These are phyloP conservation scores for Penicillium egyptiacum DNA, from an alignment of 495 filamentous ascomycete species.

Conservation along the genomic window DNA sequence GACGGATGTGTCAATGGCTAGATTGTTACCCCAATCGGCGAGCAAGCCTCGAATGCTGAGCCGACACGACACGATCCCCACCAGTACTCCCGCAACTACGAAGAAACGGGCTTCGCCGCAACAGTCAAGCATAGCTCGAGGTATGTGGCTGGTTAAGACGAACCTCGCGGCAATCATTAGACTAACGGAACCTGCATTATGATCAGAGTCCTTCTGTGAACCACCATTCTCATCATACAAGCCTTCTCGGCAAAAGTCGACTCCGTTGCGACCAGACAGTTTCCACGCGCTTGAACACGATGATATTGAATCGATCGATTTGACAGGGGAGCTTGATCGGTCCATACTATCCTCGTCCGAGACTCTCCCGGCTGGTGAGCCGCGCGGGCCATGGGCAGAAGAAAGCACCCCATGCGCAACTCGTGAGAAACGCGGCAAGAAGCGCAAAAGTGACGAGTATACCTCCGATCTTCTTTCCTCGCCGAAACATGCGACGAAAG, in stretches of 20 bases:
- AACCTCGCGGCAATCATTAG: background rate
- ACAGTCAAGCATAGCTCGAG: constrained; percentile 19
- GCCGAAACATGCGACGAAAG: constrained; percentile 28
- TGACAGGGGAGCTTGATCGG: constrained; percentile 60
- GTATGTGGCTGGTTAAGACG: constrained; percentile 13
- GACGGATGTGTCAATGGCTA: constrained; percentile 52
- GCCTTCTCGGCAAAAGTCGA: constrained; percentile 16
- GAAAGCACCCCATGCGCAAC: constrained; percentile 50
- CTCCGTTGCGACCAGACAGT: constrained; percentile 26
- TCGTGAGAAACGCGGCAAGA: constrained; percentile 56
- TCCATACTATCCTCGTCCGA: constrained; percentile 42
- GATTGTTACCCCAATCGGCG: constrained; percentile 52
- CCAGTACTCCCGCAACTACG: constrained; percentile 25
- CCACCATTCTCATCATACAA: constrained; percentile 25
- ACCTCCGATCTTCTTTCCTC: constrained; percentile 48
- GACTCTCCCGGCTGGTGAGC: constrained; percentile 51
- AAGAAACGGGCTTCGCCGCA: constrained; percentile 28
- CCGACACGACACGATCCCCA: constrained; percentile 21
- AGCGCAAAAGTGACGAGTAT: constrained; percentile 73
- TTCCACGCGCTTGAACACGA: constrained; percentile 25
- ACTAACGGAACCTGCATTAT: background rate
- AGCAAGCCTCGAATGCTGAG: constrained; percentile 52
- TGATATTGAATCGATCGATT: constrained; percentile 64
- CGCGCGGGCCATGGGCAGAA: constrained; percentile 59
- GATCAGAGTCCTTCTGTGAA: constrained; percentile 16